Evolutionary conservation across 306 rosid species (phyloP), one percentile per base, ranked within the genome.

Genomic region (Dicorynia guianensis): DNA sequence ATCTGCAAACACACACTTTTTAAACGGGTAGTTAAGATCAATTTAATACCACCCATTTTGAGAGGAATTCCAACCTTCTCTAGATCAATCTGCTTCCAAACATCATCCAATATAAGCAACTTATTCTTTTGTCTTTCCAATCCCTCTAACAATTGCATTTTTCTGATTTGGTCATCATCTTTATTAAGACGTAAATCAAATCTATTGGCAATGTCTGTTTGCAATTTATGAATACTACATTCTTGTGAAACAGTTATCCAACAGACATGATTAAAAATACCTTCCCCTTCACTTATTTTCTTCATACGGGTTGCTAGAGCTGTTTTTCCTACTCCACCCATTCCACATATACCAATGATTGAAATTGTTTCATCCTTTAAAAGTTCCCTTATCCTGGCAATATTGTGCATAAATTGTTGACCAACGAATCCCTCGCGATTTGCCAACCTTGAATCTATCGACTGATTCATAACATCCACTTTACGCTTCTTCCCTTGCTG

Each of bases 251-350:
- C 63, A 14, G 79, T 57, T 8, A 79, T 39, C 79, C 75, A 79
- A 48, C 56, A 72, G 8, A 64, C 74, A 55, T 30, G 3, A 55
- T 67, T 60, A 11, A 72, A 79, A 34, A 53, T 56, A 34, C 38
- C 46, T 17, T 61, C 15, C 34, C 53, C 42, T 59, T 69, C 40
- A 65, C 78, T 60, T 57, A 33, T 53, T 54, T 83, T 79, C 38
- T 83, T 79, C 14, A 83, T 44, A 50, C 76, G 84, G 10, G 63
- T 83, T 25, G 67, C 65, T 20, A 76, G 18, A 55, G 60, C 76
- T 58, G 84, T 76, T 71, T 79, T 83, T 47, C 84, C 84, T 7
- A 76, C 81, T 50, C 85, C 85, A 4, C 81, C 81, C 81, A 71
- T 79, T 13, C 87, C 84, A 52, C 71, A 71, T 11, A 83, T 38